These are phyloP conservation scores for Prunus mongolica DNA, from an alignment of 306 rosid species.

Conservation along the genomic window DNA sequence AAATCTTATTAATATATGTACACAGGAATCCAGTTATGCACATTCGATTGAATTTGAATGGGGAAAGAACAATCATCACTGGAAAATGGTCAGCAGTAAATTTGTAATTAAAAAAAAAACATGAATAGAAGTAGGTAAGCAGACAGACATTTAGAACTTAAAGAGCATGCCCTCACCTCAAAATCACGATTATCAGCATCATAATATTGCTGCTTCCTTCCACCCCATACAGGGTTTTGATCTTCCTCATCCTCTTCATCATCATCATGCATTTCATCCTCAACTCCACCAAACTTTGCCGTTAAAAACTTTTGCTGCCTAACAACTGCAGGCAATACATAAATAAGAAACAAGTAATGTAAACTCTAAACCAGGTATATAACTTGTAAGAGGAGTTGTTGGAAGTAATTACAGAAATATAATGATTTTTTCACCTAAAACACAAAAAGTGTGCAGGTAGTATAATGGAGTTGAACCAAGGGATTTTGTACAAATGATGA, in stretches of 20 bases:
- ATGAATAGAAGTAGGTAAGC: neutral
- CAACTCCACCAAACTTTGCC: conserved; percentile 61
- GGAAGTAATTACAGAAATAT: neutral
- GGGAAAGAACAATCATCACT: neutral
- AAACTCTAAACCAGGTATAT: neutral
- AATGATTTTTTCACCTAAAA: neutral
- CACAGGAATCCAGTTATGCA: neutral
- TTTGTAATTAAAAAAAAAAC: neutral
- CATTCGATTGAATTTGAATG: neutral
- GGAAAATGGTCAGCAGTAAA: neutral
- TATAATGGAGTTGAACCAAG: neutral
- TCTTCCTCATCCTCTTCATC: conserved; percentile 61
- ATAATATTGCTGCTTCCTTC: conserved; percentile 38
- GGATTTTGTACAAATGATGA: neutral
- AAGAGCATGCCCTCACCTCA: conserved; percentile 49
- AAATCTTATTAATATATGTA: neutral
- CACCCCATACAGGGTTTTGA: conserved; percentile 32
- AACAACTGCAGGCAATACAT: conserved; percentile 44
- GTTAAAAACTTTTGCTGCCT: conserved; percentile 52
- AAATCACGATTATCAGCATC: conserved; percentile 78
- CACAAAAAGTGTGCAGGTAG: neutral
- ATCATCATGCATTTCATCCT: conserved; percentile 53
- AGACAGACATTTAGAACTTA: neutral
- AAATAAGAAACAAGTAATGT: conserved; percentile 8
- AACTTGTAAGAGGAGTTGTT: neutral